phyloP scores from a whole-genome alignment of 2,329 filamentous ascomycete genomes.

The Xylariaceae sp. region DNA sequence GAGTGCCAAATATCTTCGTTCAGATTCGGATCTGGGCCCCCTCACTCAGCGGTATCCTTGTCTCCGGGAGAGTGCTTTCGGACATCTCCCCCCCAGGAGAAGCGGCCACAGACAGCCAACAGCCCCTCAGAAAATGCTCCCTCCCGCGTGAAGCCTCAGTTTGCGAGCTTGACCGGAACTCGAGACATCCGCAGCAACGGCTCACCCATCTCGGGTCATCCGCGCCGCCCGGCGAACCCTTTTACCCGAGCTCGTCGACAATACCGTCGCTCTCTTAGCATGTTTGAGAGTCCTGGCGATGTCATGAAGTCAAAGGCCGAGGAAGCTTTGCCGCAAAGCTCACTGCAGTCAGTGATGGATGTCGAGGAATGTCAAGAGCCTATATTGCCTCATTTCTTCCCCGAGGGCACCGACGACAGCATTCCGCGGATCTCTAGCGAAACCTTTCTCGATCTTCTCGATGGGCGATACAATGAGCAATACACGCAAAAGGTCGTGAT shows the following conservation, averaged over 20 bases:
- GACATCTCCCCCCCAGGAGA: slow-evolving; percentile 69
- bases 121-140: slow-evolving; percentile 49
- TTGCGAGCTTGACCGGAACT: slow-evolving; percentile 47
- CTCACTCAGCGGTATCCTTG: slow-evolving; percentile 41
- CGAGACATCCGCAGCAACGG: slow-evolving; percentile 55
- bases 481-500: slow-evolving; percentile 82
- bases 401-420: slow-evolving; percentile 72
- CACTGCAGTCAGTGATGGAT: slow-evolving; percentile 72
- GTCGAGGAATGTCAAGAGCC: slow-evolving; percentile 69
- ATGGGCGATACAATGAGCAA: slow-evolving; percentile 68
- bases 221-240: slow-evolving; percentile 65
- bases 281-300: slow-evolving; percentile 91
- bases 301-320: slow-evolving; percentile 73
- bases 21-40: slow-evolving; percentile 54
- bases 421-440: slow-evolving; percentile 79
- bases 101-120: slow-evolving; percentile 52
- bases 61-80: slow-evolving; percentile 75
- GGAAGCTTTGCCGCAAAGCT: slow-evolving; percentile 43
- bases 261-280: slow-evolving; percentile 87
- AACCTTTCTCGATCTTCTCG: slow-evolving; percentile 79
- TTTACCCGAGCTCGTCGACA: slow-evolving; percentile 75
- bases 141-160: slow-evolving; percentile 57
- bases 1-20: slow-evolving; percentile 67
- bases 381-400: slow-evolving; percentile 74
- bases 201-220: slow-evolving; percentile 64